Evolutionary conservation across 108 stramenopile species (phyloP).

Genomic region (Cylindrotheca closterium): DNA sequence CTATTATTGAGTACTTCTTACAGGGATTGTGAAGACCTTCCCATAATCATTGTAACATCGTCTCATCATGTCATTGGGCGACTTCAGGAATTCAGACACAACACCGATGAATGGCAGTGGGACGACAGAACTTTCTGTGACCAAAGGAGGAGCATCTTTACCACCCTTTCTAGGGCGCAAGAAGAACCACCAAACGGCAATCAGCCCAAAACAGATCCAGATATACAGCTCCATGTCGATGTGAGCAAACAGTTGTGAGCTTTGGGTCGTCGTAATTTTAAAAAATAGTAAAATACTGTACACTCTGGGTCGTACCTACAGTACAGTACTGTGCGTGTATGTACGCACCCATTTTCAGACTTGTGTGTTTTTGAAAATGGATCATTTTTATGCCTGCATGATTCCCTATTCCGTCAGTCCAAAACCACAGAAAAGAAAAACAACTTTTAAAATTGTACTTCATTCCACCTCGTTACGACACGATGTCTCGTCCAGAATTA

Average conservation of each 20-base stretch:
- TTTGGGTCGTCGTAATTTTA: too few relatives aligned
- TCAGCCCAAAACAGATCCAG: conserved; percentile 17
- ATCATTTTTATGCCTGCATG: too few relatives aligned
- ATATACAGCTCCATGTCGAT: conserved; percentile 28
- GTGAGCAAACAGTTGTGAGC: neutral
- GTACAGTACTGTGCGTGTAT: too few relatives aligned
- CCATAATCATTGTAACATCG: conserved; percentile 87
- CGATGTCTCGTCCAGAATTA: conserved; percentile 91
- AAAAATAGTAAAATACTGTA: too few relatives aligned
- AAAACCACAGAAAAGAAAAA: too few relatives aligned
- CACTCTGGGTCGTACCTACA: too few relatives aligned
- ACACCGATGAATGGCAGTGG: conserved; percentile 79
- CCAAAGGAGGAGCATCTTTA: conserved; percentile 70
- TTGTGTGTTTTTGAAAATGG: too few relatives aligned
- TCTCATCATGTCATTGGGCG: conserved; percentile 90
- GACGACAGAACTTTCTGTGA: conserved; percentile 52
- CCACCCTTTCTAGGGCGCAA: conserved; percentile 55
- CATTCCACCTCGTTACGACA: too few relatives aligned
- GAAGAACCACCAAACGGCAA: conserved; percentile 31
- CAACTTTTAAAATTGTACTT: too few relatives aligned
- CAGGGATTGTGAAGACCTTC: conserved; percentile 89
- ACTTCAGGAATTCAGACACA: conserved; percentile 83
- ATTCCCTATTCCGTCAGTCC: too few relatives aligned
- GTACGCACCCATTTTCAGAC: too few relatives aligned
- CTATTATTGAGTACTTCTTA: conserved; percentile 35